Conservation (phyloP, 1,284 basidiomycete genomes). For the Agroathelia rolfsii region DNA sequence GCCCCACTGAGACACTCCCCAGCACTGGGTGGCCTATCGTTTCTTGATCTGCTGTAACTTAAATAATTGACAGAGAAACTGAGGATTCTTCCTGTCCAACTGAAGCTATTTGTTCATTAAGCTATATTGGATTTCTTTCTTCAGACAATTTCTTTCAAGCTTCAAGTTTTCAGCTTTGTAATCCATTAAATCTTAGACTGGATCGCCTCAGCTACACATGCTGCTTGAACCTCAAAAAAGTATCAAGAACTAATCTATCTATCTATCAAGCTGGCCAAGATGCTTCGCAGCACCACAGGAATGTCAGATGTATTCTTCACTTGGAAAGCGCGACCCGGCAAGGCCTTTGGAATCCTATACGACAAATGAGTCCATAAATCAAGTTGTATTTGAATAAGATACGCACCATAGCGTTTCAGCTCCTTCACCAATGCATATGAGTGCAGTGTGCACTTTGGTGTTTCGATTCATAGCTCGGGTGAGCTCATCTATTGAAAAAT, state of each 20-base stretch:
- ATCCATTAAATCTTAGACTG: too few relatives aligned
- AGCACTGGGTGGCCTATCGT: too few relatives aligned
- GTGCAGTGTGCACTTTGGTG: slow-evolving; percentile 53
- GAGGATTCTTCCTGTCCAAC: too few relatives aligned
- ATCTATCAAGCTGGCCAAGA: slow-evolving; percentile 41
- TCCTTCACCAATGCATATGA: slow-evolving; percentile 63
- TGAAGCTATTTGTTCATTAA: too few relatives aligned
- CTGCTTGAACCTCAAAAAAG: too few relatives aligned
- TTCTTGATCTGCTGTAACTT: too few relatives aligned
- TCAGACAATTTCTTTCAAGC: too few relatives aligned
- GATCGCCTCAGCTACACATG: too few relatives aligned
- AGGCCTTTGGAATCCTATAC: slow-evolving; percentile 40
- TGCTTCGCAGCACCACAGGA: slow-evolving; percentile 38
- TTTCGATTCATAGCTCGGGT: slow-evolving; percentile 47
- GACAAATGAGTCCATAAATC: background rate
- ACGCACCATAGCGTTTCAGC: slow-evolving; percentile 50
- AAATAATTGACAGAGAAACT: too few relatives aligned
- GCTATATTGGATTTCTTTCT: too few relatives aligned
- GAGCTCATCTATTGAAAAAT: slow-evolving; percentile 46
- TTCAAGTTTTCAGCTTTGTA: too few relatives aligned
- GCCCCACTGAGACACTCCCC: too few relatives aligned
- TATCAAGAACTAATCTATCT: slow-evolving; percentile 16
- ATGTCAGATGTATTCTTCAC: slow-evolving; percentile 42
- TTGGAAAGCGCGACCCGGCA: slow-evolving; percentile 35
- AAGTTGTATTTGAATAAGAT: background rate